Percentiles rank a stretch among this genome's conserved stretches.
Conservation (phyloP, 129 eudicot species). For the Pulicaria dysenterica region DNA sequence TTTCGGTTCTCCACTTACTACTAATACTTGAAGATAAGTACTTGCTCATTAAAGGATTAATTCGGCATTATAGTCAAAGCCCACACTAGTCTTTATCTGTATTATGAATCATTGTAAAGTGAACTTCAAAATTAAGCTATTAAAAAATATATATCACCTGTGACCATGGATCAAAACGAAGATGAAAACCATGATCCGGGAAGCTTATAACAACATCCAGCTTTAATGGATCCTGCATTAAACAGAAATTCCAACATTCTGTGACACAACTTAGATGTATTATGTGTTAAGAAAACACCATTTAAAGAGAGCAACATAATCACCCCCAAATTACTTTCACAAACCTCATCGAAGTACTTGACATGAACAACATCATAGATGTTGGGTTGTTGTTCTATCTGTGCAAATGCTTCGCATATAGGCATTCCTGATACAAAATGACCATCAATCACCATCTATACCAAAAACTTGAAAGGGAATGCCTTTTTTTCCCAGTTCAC, state of each 20-base stretch:
- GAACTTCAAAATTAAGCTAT: too few species aligned
- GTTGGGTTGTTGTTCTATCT: slow-evolving; percentile 88
- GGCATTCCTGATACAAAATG: slow-evolving; percentile 83
- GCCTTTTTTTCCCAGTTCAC: not conserved
- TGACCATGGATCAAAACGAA: slow-evolving; percentile 86
- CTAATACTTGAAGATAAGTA: too few species aligned
- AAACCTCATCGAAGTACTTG: slow-evolving; percentile 91
- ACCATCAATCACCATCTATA: slow-evolving; percentile 2
- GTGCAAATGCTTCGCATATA: slow-evolving; percentile 91
- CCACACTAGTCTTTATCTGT: too few species aligned
- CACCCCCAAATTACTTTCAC: slow-evolving; percentile 6
- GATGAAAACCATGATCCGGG: slow-evolving; percentile 87
- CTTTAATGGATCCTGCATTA: slow-evolving; percentile 77
- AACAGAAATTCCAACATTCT: slow-evolving; percentile 6
- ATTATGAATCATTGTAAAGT: too few species aligned
- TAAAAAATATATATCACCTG: slow-evolving; percentile 44
- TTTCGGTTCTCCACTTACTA: too few species aligned
- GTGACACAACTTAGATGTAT: not conserved
- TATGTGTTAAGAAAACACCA: not conserved
- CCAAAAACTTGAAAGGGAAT: not conserved
- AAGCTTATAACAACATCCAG: slow-evolving; percentile 93
- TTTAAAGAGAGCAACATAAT: not conserved
- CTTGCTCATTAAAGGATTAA: too few species aligned
- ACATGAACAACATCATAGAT: slow-evolving; percentile 96
- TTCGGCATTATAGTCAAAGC: too few species aligned